Base-by-base conservation (phyloP, 2,329 filamentous ascomycete genomes). In the Capronia americana region DNA sequence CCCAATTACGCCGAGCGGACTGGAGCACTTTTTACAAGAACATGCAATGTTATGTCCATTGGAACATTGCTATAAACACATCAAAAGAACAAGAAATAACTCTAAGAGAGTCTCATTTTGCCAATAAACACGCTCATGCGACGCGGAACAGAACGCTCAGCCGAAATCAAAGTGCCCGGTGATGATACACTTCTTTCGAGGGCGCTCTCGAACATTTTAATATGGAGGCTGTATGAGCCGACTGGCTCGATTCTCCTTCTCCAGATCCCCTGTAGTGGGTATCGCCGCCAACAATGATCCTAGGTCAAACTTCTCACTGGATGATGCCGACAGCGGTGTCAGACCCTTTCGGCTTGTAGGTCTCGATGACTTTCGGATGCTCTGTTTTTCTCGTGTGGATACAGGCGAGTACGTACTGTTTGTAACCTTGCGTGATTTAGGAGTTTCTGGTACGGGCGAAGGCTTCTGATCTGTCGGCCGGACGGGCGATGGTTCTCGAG, bases 401-500 rank as follows among this genome's bases (percentile, higher is more conserved):
- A 50, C 32, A 38, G 61, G 50, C 2, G 66, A 69, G 44, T 60
- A 63, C 14, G 50, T 24, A 38, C 20, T 56, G 24, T 44, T 65
- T 10, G 54, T 56, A 26, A 46, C 58, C 38, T 63, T 63, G 53
- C 59, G 54, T 38, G 66, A 61, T 24, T 53, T 53, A 11, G 63
- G 64, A 56, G 12, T 68, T 57, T 26, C 44, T 24, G 46, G 57
- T 4, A 30, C 34, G 28, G 34, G 55, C 24, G n/a, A n/a, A 12
- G 61, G 44, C 53, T 55, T 32, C 28, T 55, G 24, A 5, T 34
- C 17, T 20, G 14, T 30, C 59, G 59, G 20, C 17, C 70, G 70
- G 24, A 70, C 71, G 17, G 72, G 71, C 24, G 72, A 73, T n/a
- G 76, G 75, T 65, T 80, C 79, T n/a, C 76, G 75, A 2, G 79